Evolutionary conservation across 192 early-diverging fungal genomes (phyloP), one percentile per base, ranked within the genome.

Genomic region (Pilobolus umbonatus): DNA sequence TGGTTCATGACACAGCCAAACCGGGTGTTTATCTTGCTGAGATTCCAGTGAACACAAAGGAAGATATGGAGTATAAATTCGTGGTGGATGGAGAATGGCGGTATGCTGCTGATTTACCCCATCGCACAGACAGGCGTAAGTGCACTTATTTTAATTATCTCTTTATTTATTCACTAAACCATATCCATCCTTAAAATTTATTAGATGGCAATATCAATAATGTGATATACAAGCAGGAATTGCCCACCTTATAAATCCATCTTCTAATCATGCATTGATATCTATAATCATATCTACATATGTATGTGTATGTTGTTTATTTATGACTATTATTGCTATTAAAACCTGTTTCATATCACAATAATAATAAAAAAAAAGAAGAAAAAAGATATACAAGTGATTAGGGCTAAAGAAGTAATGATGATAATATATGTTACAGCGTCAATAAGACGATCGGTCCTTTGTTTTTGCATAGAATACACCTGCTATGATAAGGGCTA

Each of bases 61-160:
- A 64, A 38, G 59, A 69, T 11, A 45, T 59, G 28, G 38, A 63
- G 35, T 74, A 70, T 60, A 74, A 74, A 17, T 74, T 74, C 28
- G 51, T 74, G 2, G 67, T 74, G 1, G 72, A 74, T 64, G 72
- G 72, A 7, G 67, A 59, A 12, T 74, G 72, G 72, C 43, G 55
- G 11, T 74, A 68, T 58, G 69, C 72, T 2, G 44, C 55, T 34
- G 68, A 74, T 39, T 69, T 69, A 56, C 48, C 55, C 26, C 62
- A 64, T 35, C 51, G 60, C 5, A 43, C 46, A 31, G 72, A 74
- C 42, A 46, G 35, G 11, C 43, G 51, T 42, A 68, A 63, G 45
- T n/a, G 9, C 12, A 21, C 15, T 44, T 29, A 24, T 38, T 36
- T 39, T 38, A 24, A 25, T 19, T 44, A 21, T 44, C 22, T 44